Base-by-base conservation (phyloP, 2,329 filamentous ascomycete species). In the Neoarthrinium moseri region DNA sequence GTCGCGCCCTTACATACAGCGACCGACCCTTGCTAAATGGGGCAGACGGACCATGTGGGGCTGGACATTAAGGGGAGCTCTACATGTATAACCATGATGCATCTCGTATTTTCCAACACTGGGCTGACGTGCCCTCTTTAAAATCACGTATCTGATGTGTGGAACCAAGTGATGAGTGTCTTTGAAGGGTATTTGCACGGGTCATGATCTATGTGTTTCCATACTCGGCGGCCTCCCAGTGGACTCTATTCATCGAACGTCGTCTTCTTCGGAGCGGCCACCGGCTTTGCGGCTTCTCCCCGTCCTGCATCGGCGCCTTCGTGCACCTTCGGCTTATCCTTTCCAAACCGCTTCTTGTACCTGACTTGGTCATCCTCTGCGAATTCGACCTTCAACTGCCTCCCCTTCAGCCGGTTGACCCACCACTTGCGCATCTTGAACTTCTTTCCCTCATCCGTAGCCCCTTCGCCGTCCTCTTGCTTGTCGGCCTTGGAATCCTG, bases 311-410 rank as follows among this genome's bases (percentile, higher is more conserved):
- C 23, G 23, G 23, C 37, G n/a, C 30, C 13, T 39, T 53, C 30
- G 45, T 52, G 48, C 50, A 65, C 67, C 51, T 68, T 71, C 17
- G 71, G 74, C 24, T 76, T 78, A 32, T 85, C 85, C 66, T 91
- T 92, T 53, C 89, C 87, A 61, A 87, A 97, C 2, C 94, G 83
- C 76, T 97, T 99, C 74, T 92, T 92, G 69, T 99, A 99, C 47
- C 94, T 76, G 26, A 83, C 82, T 56, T 89, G 84, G 48, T 91
- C 83, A 66, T 97, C 94, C 70, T 99, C 94, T 17, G 94, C 94
- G 59, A 92, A 91, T 66, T 99, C 92, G 64, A 94, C 84, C 63
- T 92, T 89, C 55, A 99, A 75, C 52, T 84, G 78, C 23, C 94
- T 81, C 22, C 91, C 91, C 42, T 87, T 74, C 46, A 96, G 78